A percentile compares a stretch with the other conserved stretches of the same genome.
phyloP scores from a whole-genome alignment of 1,139 yeast genomes.

The Yamadazyma kanchanaburiensis region DNA sequence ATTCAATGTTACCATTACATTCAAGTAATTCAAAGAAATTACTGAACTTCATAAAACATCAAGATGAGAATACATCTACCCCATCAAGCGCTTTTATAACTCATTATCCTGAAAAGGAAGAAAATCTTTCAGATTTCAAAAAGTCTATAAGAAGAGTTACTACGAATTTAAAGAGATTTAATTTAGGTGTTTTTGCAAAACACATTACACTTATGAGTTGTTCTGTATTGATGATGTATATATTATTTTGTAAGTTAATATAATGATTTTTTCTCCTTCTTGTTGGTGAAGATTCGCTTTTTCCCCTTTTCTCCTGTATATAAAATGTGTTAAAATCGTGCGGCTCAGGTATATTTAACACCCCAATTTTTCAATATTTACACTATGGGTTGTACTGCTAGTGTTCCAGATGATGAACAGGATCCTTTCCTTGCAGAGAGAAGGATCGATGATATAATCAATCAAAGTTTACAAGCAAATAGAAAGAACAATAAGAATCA shows the following conservation, averaged over 20 bases:
- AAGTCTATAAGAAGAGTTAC: background rate
- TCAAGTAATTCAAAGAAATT: slow-evolving; percentile 17
- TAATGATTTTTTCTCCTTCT: slow-evolving; percentile 2
- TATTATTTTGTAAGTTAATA: slow-evolving; percentile 9
- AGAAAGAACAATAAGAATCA: slow-evolving; percentile 47
- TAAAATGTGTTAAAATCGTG: slow-evolving; percentile 10
- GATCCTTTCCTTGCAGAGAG: slow-evolving; percentile 52
- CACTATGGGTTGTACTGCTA: slow-evolving; percentile 68
- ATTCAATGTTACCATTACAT: slow-evolving; percentile 14
- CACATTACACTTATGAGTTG: slow-evolving; percentile 17
- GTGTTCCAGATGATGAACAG: slow-evolving; percentile 47
- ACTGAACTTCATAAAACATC: slow-evolving; percentile 20
- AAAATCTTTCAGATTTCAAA: background rate
- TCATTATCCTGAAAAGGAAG: slow-evolving; percentile 4
- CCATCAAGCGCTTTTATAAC: background rate
- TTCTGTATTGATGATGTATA: slow-evolving; percentile 17
- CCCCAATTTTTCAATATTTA: background rate
- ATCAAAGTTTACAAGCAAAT: slow-evolving; percentile 56
- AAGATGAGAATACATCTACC: slow-evolving; percentile 14
- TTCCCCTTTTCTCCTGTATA: too few relatives aligned
- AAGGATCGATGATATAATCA: slow-evolving; percentile 63
- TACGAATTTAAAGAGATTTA: slow-evolving; percentile 12
- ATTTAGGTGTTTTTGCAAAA: slow-evolving; percentile 13
- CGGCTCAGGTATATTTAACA: slow-evolving; percentile 7
- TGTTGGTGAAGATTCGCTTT: too few relatives aligned